Evolutionary conservation across 371 early-diverging fungal genomes (phyloP).

Genomic region (Mortierella sp.): DNA sequence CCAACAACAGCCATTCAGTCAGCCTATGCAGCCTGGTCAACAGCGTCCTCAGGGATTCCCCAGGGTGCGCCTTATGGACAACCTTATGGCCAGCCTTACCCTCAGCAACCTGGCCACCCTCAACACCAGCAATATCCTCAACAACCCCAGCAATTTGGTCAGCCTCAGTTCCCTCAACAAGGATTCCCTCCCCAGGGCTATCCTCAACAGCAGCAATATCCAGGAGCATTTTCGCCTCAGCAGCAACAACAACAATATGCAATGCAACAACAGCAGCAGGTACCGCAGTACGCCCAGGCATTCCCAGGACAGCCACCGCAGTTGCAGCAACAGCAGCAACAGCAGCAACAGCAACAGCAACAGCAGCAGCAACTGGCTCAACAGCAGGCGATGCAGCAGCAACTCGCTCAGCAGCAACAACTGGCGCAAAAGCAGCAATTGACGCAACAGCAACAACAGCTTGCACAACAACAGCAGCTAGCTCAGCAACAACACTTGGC

Average conservation of each 20-base stretch:
- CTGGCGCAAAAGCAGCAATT: slow-evolving; percentile 24
- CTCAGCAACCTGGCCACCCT: slow-evolving; percentile 23
- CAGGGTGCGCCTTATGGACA: slow-evolving; percentile 23
- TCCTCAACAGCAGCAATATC: slow-evolving; percentile 32
- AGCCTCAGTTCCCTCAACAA: slow-evolving; percentile 38
- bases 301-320: slow-evolving; percentile 12
- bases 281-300: slow-evolving; percentile 23
- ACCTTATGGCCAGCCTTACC: slow-evolving; percentile 25
- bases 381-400: slow-evolving; percentile 21
- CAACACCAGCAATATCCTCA: slow-evolving; percentile 35
- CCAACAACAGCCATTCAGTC: slow-evolving; percentile 28
- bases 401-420: slow-evolving; percentile 20
- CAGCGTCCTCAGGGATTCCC: slow-evolving; percentile 36
- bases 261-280: slow-evolving; percentile 30
- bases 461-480: slow-evolving; percentile 3
- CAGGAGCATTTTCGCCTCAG: slow-evolving; percentile 6
- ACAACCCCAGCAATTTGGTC: slow-evolving; percentile 37
- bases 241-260: slow-evolving; percentile 21
- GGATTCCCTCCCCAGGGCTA: slow-evolving; percentile 37
- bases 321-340: slow-evolving; percentile 12
- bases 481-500: slow-evolving; percentile 15
- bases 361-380: slow-evolving; percentile 19
- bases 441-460: slow-evolving; percentile 16
- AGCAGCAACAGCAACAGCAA: slow-evolving; percentile 17
- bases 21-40: slow-evolving; percentile 32